Percentiles rank a stretch among this genome's conserved stretches.
Evolutionary conservation across 108 stramenopile species (phyloP).

Genomic region (Nitzschia palea): DNA sequence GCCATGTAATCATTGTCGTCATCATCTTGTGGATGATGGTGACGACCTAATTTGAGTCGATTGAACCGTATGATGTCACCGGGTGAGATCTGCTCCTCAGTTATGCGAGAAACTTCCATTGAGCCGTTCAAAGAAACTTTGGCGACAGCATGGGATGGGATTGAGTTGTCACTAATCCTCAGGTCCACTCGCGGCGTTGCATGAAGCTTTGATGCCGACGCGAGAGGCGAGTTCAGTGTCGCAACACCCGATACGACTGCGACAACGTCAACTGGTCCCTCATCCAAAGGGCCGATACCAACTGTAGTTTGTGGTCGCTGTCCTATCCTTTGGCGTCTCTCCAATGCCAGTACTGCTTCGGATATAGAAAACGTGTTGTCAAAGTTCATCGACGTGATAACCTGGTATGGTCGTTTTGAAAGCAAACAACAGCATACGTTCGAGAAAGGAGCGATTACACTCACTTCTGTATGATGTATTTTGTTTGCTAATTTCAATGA

Average conservation of each 20-base stretch:
- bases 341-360: neutral
- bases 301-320: neutral
- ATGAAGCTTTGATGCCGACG: neutral
- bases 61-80: conserved; percentile 31
- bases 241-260: neutral
- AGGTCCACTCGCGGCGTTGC: conserved; percentile 2
- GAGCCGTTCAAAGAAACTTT: conserved; percentile 13
- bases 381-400: neutral
- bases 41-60: conserved; percentile 6
- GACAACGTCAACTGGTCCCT: neutral
- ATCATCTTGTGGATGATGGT: conserved; percentile 13
- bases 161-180: neutral
- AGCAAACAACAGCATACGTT: too few species aligned
- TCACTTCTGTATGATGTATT: too few species aligned
- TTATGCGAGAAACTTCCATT: conserved; percentile 9
- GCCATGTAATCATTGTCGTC: neutral
- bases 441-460: too few species aligned
- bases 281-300: neutral
- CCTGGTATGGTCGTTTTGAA: too few species aligned
- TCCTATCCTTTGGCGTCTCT: neutral
- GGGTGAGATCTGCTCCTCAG: neutral
- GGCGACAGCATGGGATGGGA: neutral
- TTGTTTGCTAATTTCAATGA: too few species aligned
- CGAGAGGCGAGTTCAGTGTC: neutral
- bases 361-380: neutral